Evolutionary conservation across 2,329 filamentous ascomycete species (phyloP).

Genomic region (Xylariaceae sp.): DNA sequence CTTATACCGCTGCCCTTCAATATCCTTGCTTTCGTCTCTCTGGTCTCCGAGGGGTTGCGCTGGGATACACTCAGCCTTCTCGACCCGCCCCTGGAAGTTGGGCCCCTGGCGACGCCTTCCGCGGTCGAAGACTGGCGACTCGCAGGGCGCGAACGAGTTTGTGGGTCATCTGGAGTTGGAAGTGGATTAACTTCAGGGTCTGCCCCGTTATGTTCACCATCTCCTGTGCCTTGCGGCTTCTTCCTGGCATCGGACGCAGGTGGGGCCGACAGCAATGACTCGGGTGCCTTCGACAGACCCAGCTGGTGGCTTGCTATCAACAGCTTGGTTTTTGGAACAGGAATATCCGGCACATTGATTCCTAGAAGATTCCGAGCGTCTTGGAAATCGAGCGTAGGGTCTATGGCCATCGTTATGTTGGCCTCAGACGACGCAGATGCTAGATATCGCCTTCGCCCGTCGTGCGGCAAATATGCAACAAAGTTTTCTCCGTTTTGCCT

Average conservation of each 20-base stretch:
- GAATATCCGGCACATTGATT: not conserved
- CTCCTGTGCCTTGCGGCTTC: not conserved
- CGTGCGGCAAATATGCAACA: constrained; percentile 10
- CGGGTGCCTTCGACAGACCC: not conserved
- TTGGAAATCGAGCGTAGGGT: constrained; percentile 3
- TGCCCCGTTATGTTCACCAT: not conserved
- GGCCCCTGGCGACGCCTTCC: not conserved
- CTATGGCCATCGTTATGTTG: constrained; percentile 2
- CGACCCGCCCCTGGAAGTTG: not conserved
- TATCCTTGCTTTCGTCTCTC: not conserved
- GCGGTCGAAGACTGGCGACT: not conserved
- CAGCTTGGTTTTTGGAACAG: not conserved
- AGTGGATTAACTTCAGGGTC: not conserved
- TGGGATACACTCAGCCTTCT: constrained; percentile 1
- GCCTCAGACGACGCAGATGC: not conserved
- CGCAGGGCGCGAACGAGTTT: not conserved
- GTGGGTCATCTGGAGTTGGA: not conserved
- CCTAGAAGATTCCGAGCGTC: not conserved
- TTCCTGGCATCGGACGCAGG: not conserved
- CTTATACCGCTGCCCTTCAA: not conserved
- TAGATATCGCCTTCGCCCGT: constrained; percentile 2
- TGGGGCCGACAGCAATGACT: not conserved
- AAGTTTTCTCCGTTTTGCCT: constrained; percentile 17
- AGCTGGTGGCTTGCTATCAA: not conserved
- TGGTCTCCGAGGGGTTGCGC: not conserved